A percentile compares a stretch with the other conserved stretches of the same genome.
phyloP scores from a whole-genome alignment of 2,329 filamentous ascomycete genomes.

The Colletotrichum sublineola region DNA sequence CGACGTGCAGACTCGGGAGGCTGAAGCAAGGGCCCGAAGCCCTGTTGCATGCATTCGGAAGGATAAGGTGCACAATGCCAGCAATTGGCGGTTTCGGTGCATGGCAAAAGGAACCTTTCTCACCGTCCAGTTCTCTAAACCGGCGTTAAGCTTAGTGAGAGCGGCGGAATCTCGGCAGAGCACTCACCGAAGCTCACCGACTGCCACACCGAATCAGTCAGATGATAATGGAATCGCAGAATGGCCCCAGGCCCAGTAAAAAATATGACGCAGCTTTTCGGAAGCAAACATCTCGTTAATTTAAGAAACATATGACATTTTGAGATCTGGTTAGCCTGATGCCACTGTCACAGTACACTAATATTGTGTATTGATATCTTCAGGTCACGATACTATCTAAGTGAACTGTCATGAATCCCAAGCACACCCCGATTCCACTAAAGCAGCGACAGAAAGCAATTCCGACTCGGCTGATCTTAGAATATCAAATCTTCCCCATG shows the following conservation, averaged over 20 bases:
- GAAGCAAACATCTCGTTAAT: neutral
- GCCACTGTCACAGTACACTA: neutral
- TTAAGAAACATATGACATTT: neutral
- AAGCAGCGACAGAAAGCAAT: neutral
- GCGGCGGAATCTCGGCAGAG: slow-evolving; percentile 42
- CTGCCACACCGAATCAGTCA: slow-evolving; percentile 21
- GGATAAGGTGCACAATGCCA: slow-evolving; percentile 34
- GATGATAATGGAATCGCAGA: neutral
- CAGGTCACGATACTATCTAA: neutral
- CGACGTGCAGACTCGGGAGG: slow-evolving; percentile 35
- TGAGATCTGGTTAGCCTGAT: no score
- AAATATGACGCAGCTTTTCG: neutral
- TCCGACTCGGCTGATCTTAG: slow-evolving; percentile 7
- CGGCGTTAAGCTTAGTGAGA: slow-evolving; percentile 34
- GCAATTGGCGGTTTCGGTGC: slow-evolving; percentile 40
- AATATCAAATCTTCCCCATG: slow-evolving; percentile 33
- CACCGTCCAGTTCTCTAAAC: slow-evolving; percentile 24
- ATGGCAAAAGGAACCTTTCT: slow-evolving; percentile 24
- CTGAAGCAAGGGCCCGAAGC: slow-evolving; percentile 45
- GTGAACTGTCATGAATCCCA: neutral
- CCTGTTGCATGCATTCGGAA: slow-evolving; percentile 48
- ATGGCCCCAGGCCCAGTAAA: slow-evolving; percentile 9
- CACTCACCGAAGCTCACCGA: slow-evolving; percentile 37
- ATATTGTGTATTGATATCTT: neutral
- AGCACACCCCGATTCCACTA: neutral